These are phyloP conservation scores for Collariella sp. DNA, from an alignment of 495 filamentous ascomycete genomes.

Conservation along the genomic window DNA sequence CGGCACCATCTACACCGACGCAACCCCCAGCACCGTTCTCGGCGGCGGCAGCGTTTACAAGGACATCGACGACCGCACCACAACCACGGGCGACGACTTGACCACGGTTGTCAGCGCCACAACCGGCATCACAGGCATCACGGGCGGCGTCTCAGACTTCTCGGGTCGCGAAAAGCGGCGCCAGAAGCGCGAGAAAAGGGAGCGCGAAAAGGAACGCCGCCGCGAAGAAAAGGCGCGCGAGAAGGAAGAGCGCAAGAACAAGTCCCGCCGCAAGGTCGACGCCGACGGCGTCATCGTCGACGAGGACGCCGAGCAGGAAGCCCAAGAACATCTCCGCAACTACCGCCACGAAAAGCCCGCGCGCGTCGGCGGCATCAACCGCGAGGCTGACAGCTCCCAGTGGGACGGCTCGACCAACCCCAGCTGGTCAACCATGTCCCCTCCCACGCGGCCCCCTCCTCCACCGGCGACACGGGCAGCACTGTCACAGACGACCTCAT, in stretches of 20 bases:
- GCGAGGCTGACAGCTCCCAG: conserved; percentile 61
- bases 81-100: conserved; percentile 36
- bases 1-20: conserved; percentile 69
- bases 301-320: conserved; percentile 58
- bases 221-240: conserved; percentile 37
- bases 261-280: conserved; percentile 32
- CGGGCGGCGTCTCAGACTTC: conserved; percentile 39
- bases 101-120: conserved; percentile 33
- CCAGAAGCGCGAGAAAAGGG: conserved; percentile 44
- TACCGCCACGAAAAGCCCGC: conserved; percentile 82
- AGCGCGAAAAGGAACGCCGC: conserved; percentile 39
- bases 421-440: conserved; percentile 32
- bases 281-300: conserved; percentile 41
- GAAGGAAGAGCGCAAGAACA: conserved; percentile 36
- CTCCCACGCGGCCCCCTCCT: conserved; percentile 24
- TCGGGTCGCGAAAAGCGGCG: conserved; percentile 38
- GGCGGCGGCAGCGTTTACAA: conserved; percentile 71
- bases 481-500: conserved; percentile 49
- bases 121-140: conserved; percentile 40
- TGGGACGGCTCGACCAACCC: conserved; percentile 56
- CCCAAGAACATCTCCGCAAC: conserved; percentile 48
- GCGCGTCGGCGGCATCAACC: conserved; percentile 77
- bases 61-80: conserved; percentile 49
- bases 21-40: conserved; percentile 69
- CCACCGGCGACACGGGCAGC: conserved; percentile 47